These are phyloP conservation scores for Gardenia jasminoides DNA, from an alignment of 257 asterid genomes.

Conservation along the genomic window DNA sequence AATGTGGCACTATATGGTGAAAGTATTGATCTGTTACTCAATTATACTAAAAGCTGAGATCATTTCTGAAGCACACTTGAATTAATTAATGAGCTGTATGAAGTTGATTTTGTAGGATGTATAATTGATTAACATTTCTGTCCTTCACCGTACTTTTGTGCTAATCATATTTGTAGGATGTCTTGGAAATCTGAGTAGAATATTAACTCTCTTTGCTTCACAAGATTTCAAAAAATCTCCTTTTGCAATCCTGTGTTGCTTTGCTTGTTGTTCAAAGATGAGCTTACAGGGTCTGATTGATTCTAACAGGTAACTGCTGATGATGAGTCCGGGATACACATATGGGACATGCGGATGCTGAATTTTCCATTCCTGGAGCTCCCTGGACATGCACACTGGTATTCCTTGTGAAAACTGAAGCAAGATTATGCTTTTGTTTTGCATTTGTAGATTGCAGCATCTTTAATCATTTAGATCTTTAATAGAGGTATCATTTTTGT, in stretches of 20 bases:
- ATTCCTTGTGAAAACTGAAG: conserved; percentile 21
- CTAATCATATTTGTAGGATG: neutral
- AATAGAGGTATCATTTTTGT: neutral
- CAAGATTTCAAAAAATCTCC: neutral
- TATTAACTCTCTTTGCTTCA: neutral
- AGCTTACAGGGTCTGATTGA: neutral
- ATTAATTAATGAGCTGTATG: neutral
- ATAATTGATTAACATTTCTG: neutral
- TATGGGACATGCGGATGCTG: conserved; percentile 89
- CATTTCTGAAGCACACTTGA: neutral
- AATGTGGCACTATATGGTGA: neutral
- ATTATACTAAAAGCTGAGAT: neutral
- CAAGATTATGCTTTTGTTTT: conserved; percentile 16
- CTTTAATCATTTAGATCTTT: neutral
- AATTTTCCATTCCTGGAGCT: conserved; percentile 75
- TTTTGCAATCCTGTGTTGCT: neutral
- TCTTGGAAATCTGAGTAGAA: neutral
- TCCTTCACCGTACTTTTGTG: neutral
- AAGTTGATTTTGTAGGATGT: neutral
- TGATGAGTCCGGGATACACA: conserved; percentile 90
- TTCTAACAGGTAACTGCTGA: conserved; percentile 83
- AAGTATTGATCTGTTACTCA: neutral
- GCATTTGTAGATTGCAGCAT: conserved; percentile 8
- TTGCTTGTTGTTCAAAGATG: neutral
- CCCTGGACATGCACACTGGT: conserved; percentile 99